Evolutionary conservation across 768 basidiomycete species (phyloP).

Genomic region (Tylopilus sp.): DNA sequence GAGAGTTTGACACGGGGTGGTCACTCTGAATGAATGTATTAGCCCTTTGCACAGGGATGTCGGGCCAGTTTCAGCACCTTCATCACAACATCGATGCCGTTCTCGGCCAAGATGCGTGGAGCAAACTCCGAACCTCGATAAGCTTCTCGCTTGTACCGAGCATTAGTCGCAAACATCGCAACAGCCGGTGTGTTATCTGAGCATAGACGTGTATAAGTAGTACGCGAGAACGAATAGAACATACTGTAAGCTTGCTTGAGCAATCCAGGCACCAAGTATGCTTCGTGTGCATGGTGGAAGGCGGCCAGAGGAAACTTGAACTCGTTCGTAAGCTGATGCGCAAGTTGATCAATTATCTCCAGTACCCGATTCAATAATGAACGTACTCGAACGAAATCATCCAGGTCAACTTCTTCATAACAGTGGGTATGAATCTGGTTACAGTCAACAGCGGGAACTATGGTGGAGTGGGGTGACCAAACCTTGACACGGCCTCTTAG

Average conservation of each 20-base stretch:
- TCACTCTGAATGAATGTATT: constrained; percentile 41
- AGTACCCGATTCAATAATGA: not conserved
- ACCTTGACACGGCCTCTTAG: constrained; percentile 81
- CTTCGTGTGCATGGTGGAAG: constrained; percentile 86
- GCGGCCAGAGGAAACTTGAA: constrained; percentile 82
- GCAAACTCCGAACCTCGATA: constrained; percentile 67
- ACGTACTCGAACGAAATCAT: constrained; percentile 62
- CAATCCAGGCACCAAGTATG: constrained; percentile 82
- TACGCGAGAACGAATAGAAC: not conserved
- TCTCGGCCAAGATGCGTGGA: constrained; percentile 53
- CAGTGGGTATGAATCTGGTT: constrained; percentile 38
- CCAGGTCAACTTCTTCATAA: constrained; percentile 62
- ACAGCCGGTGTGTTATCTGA: constrained; percentile 59
- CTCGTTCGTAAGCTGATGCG: constrained; percentile 75
- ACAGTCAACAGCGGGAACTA: not conserved
- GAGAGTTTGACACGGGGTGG: constrained; percentile 51
- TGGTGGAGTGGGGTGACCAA: not conserved
- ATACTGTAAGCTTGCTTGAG: constrained; percentile 65
- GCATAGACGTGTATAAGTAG: not conserved
- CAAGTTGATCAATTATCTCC: constrained; percentile 2
- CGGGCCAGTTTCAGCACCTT: constrained; percentile 41
- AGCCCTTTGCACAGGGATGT: not conserved
- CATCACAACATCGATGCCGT: constrained; percentile 56
- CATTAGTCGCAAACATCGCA: constrained; percentile 79
- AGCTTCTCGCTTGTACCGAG: constrained; percentile 61